These are phyloP conservation scores for Oryza rufipogon DNA, from an alignment of 176 grass and related monocot genomes.

Conservation along the genomic window DNA sequence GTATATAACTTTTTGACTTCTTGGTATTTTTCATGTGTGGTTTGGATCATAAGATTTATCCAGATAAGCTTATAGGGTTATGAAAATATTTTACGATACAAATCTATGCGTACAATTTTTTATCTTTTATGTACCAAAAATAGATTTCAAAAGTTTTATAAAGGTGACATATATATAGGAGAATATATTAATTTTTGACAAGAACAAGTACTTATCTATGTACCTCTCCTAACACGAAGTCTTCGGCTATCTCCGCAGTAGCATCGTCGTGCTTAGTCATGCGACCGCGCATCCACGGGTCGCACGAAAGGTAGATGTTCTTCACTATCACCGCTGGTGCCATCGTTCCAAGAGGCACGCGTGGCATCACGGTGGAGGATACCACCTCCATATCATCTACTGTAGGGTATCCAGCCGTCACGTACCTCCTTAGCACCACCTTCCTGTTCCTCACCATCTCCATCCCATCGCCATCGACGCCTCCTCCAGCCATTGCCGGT, in stretches of 20 bases:
- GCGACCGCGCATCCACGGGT: constrained; percentile 47
- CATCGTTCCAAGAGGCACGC: not conserved
- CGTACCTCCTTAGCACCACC: constrained; percentile 37
- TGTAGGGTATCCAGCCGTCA: constrained; percentile 14
- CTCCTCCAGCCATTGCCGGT: not conserved
- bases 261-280: constrained; percentile 19
- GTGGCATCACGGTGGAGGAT: not conserved
- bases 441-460: constrained; percentile 8
- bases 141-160: too few relatives aligned
- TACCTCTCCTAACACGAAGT: constrained; percentile 26
- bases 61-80: too few relatives aligned
- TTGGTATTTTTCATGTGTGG: too few relatives aligned
- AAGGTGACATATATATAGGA: too few relatives aligned
- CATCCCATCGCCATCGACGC: not conserved
- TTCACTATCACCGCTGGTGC: constrained; percentile 34
- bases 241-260: not conserved
- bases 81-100: too few relatives aligned
- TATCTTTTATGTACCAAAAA: too few relatives aligned
- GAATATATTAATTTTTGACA: too few relatives aligned
- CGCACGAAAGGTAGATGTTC: constrained; percentile 60
- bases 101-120: too few relatives aligned
- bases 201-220: too few relatives aligned
- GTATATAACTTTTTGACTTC: too few relatives aligned
- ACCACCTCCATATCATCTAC: constrained; percentile 48
- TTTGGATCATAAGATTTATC: too few relatives aligned